Percentiles rank a stretch among this genome's conserved stretches.
Evolutionary conservation across 768 basidiomycete genomes (phyloP).

Genomic region (Dentipellis fragilis): DNA sequence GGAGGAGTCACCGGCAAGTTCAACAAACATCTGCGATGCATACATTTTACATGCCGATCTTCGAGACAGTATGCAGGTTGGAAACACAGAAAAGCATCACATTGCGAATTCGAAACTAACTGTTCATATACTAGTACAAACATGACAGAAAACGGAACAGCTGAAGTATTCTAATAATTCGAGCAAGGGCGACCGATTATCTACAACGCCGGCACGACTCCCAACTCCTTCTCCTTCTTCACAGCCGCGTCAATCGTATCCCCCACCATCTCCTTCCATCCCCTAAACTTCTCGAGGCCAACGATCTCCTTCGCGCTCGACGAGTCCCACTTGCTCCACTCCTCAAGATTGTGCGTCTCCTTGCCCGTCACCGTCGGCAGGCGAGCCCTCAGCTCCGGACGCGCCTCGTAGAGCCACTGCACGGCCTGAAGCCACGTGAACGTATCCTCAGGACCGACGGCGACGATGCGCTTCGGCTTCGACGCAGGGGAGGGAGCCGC

Average conservation of each 20-base stretch:
- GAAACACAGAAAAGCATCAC: neutral
- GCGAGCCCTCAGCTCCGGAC: constrained; percentile 11
- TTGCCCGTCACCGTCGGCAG: neutral
- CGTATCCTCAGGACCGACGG: constrained; percentile 9
- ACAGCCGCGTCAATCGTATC: neutral
- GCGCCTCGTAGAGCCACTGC: constrained; percentile 9
- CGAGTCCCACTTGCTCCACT: neutral
- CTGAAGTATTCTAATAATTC: no score
- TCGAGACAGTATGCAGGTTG: neutral
- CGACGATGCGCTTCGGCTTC: constrained; percentile 15
- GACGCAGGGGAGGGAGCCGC: neutral
- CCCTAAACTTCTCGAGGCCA: neutral
- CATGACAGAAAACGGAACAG: no score
- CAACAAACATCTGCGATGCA: no score
- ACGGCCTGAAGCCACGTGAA: constrained; percentile 18
- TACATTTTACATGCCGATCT: no score
- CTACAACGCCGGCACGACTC: no score
- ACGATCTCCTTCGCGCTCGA: neutral
- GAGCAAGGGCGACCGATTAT: no score
- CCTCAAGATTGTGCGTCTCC: neutral
- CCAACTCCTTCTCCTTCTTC: neutral
- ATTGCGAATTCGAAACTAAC: no score
- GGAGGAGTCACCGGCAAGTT: constrained; percentile 11
- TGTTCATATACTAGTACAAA: no score
- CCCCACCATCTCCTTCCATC: neutral